Evolutionary conservation across 2,329 filamentous ascomycete species (phyloP), one percentile per base, ranked within the genome.

Genomic region (Diaporthe sp.): DNA sequence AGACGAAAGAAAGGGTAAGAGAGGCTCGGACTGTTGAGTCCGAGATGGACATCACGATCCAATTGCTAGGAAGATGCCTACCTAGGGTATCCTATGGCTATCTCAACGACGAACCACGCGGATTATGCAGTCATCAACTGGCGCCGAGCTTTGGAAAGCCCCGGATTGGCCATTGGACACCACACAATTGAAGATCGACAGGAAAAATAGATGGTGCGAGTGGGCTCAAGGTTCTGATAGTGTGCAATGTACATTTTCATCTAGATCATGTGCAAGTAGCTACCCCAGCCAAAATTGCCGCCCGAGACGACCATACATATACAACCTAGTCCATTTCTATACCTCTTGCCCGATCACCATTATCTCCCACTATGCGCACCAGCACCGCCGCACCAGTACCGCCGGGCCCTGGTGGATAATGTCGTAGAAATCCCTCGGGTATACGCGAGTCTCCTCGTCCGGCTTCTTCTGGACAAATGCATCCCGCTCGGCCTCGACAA

Each of bases 81-180:
- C n/a, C n/a, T n/a, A n/a, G n/a, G n/a, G n/a, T n/a, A 27, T 13
- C 17, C 17, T 10, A 6, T 15, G 15, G 27, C 42, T 47, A 35
- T 22, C 37, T 47, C 27, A 42, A 42, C 27, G 58, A 42, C 13
- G 35, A 42, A 25, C 13, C 17, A 22, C 58, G 37, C 37, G n/a
- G 35, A 30, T 65, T 2, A 30, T 65, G 59, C 59, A 65, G 59
- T 65, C 59, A 65, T 50, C 59, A 65, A 50, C 27, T 50, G 27
- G 27, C 27, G 42, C 19, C 19, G 6, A 12, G 13, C 19, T 47
- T 17, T 17, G 27, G 17, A 42, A 19, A 32, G 42, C 27, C n/a
- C 13, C 39, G 12, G 42, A 65, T 65, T 65, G 59, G 39, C 2
- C 17, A n/a, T n/a, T 30, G 9, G 39, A 8, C 4, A 22, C 8